Percentiles rank a stretch among this genome's conserved stretches.
phyloP scores from a whole-genome alignment of 768 basidiomycete species.

The Leccinellum luteum region DNA sequence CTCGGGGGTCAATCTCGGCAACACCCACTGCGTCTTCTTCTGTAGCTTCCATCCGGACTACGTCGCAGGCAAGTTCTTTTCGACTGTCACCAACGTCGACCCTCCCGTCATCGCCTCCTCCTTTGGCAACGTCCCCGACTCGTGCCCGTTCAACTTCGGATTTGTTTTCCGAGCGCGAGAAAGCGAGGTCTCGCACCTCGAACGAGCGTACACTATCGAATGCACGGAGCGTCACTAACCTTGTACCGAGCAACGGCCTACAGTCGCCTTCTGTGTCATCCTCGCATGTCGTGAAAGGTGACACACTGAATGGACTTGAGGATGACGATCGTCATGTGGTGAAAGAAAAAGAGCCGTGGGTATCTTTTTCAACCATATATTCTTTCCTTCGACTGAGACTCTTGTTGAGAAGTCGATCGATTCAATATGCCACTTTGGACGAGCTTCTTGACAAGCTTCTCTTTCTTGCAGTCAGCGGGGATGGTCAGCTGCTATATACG shows the following conservation, averaged over 20 bases:
- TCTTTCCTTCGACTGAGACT: constrained; percentile 10
- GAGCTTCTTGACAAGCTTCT: constrained; percentile 80
- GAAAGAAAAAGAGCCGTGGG: constrained; percentile 55
- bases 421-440: constrained; percentile 73
- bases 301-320: constrained; percentile 18
- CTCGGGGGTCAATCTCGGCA: constrained; percentile 42
- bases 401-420: constrained; percentile 43
- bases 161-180: constrained; percentile 43
- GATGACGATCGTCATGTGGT: constrained; percentile 24
- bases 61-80: constrained; percentile 30
- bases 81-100: constrained; percentile 33
- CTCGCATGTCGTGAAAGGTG: constrained; percentile 12
- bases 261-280: constrained; percentile 17
- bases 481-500: constrained; percentile 48
- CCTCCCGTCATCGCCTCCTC: constrained; percentile 36
- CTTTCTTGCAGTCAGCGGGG: constrained; percentile 80
- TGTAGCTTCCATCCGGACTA: constrained; percentile 32
- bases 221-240: constrained; percentile 28
- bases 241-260: constrained; percentile 19
- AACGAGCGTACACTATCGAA: constrained; percentile 31
- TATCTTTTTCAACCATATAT: constrained; percentile 7
- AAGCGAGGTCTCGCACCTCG: constrained; percentile 26
- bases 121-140: constrained; percentile 46
- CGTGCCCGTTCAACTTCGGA: constrained; percentile 58
- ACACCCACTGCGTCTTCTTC: constrained; percentile 52